phyloP scores from a whole-genome alignment of 2,329 filamentous ascomycete genomes.

The Leptographium lundbergii region DNA sequence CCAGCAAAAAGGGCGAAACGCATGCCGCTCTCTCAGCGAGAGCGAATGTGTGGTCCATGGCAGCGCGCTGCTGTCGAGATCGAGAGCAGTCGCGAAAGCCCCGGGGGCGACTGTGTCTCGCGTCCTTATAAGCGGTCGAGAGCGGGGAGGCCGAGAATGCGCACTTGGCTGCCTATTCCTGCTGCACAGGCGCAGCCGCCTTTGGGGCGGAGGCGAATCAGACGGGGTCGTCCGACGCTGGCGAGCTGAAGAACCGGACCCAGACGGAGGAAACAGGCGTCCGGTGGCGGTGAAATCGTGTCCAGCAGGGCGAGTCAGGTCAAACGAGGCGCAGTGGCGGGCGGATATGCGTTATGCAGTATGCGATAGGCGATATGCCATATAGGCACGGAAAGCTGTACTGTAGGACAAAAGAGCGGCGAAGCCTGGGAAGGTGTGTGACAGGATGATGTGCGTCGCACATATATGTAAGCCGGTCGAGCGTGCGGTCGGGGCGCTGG shows the following conservation, averaged over 20 bases:
- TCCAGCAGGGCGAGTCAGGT: background rate
- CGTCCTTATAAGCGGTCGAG: background rate
- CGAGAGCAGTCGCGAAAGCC: too few relatives aligned
- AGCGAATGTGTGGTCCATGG: background rate
- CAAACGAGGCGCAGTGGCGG: background rate
- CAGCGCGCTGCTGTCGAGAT: too few relatives aligned
- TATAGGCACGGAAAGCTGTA: background rate
- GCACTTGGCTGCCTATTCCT: background rate
- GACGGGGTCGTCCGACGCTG: background rate
- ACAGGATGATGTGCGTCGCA: background rate
- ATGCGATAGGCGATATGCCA: too few relatives aligned
- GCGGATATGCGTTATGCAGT: too few relatives aligned
- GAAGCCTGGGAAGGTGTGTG: background rate
- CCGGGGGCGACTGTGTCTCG: background rate
- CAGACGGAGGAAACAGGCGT: background rate
- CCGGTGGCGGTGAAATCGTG: background rate
- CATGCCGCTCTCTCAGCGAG: slow-evolving; percentile 1
- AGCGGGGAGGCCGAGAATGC: background rate
- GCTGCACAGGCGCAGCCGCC: background rate
- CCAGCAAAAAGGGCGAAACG: slow-evolving; percentile 9
- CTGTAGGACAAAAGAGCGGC: background rate
- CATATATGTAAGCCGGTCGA: background rate
- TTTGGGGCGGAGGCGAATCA: background rate
- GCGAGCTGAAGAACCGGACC: background rate
- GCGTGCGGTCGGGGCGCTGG: background rate